Evolutionary conservation across 2,329 filamentous ascomycete genomes (phyloP).

Genomic region (Fusarium bactridioides): DNA sequence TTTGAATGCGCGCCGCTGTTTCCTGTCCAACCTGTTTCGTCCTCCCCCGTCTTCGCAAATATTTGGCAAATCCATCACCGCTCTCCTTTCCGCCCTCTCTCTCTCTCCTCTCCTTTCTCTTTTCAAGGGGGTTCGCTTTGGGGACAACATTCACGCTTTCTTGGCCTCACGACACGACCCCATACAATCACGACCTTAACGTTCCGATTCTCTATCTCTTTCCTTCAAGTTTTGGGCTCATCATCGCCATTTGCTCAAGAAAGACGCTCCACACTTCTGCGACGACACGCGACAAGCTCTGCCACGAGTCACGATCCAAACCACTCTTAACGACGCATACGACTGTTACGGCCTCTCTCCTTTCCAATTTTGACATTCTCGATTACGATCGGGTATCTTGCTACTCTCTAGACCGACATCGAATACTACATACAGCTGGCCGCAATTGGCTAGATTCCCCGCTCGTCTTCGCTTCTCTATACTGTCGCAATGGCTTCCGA

Average conservation of each 20-base stretch:
- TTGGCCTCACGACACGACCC: constrained; percentile 27
- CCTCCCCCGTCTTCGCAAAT: constrained; percentile 23
- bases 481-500: constrained; percentile 48
- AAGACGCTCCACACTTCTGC: constrained; percentile 34
- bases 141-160: constrained; percentile 30
- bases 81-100: constrained; percentile 17
- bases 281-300: constrained; percentile 33
- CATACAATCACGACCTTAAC: constrained; percentile 11
- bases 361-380: constrained; percentile 14
- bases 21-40: constrained; percentile 12
- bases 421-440: constrained; percentile 1
- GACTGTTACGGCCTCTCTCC: constrained; percentile 40
- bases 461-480: background rate
- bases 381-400: background rate
- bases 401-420: constrained; percentile 1
- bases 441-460: background rate
- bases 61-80: constrained; percentile 30
- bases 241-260: constrained; percentile 12
- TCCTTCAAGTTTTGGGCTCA: constrained; percentile 16
- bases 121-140: constrained; percentile 23
- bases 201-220: constrained; percentile 4
- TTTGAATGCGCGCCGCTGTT: constrained; percentile 28
- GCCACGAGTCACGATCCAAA: constrained; percentile 31
- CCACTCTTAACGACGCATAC: constrained; percentile 40
- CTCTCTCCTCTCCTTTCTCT: constrained; percentile 15